Base-by-base conservation (phyloP, 2,329 filamentous ascomycete species). In the Talaromyces marneffei region DNA sequence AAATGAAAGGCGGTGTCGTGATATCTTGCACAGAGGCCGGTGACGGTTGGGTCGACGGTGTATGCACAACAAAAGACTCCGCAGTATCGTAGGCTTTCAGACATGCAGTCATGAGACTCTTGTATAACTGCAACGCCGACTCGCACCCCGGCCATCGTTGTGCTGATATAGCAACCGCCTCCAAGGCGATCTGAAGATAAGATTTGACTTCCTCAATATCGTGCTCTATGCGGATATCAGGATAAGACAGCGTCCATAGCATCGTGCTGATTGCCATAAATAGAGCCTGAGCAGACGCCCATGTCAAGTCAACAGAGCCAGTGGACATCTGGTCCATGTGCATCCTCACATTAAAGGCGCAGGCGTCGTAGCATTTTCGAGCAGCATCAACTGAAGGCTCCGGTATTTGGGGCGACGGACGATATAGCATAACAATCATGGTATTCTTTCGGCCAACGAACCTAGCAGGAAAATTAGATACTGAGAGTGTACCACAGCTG, bases 251-350 rank as follows among this genome's bases (percentile, higher is more conserved):
- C 1, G 90, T 86, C 94, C 94, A 99, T 0, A 99, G 82, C 55
- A 97, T 84, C 4, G 91, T 92, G 71, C 96, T 97, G 61, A 97
- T 83, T 4, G 90, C 87, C 86, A 95, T 94, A 77, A 95, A 97
- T 42, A 97, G 83, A 20, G 89, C 87, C 62, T 96, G 83, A 1
- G 96, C 85, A 70, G 96, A 96, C 46, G 96, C 88, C 93, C 93
- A 97, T 0, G 92, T 97, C 63, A 97, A 82, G 70, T 97, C 93
- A 10, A 94, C 85, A 23, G 86, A 87, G 14, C 84, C 83, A 16
- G 83, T 86, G 66, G 88, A 84, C 70, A 96, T 88, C 73, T 96
- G 92, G 68, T 89, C 87, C 70, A 85, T 86, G 48, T 92, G 88
- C 71, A 93, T 85, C 66, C 87, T 83, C 68, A 97, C 90, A 70